These are phyloP conservation scores for Claviceps sorghi DNA, from an alignment of 2,329 filamentous ascomycete genomes.

Conservation along the genomic window DNA sequence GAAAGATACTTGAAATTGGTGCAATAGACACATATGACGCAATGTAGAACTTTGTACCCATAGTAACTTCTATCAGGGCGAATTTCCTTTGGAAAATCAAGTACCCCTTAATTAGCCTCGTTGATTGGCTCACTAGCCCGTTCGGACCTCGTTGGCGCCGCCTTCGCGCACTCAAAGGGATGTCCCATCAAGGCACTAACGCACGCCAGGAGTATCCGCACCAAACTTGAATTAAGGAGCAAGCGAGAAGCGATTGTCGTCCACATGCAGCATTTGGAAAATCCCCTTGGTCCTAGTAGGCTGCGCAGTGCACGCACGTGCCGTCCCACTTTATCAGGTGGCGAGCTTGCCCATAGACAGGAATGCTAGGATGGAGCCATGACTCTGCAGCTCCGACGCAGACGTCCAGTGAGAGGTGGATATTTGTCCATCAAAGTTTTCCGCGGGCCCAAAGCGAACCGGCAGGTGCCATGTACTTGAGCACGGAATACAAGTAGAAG, in stretches of 20 bases:
- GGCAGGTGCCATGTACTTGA: neutral
- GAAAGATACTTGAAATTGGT: too few species aligned
- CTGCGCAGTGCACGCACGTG: neutral
- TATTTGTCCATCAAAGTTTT: neutral
- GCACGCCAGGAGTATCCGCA: neutral
- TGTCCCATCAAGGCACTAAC: neutral
- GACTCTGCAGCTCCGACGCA: neutral
- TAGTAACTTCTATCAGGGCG: too few species aligned
- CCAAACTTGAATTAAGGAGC: neutral
- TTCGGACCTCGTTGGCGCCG: too few species aligned
- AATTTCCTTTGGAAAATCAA: too few species aligned
- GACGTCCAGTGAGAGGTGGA: neutral
- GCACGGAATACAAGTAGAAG: neutral
- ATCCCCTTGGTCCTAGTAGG: too few species aligned
- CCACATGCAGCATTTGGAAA: neutral
- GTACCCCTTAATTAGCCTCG: too few species aligned
- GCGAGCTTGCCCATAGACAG: neutral
- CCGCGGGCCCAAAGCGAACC: neutral
- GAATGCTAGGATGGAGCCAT: neutral
- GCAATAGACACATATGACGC: too few species aligned
- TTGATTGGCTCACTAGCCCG: too few species aligned
- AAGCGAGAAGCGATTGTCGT: neutral
- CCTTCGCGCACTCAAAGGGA: too few species aligned
- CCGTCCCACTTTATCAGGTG: neutral
- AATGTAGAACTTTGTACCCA: too few species aligned